Evolutionary conservation across 2,329 filamentous ascomycete species (phyloP), one percentile per base, ranked within the genome.

Genomic region (Ophioceras dolichostomum): DNA sequence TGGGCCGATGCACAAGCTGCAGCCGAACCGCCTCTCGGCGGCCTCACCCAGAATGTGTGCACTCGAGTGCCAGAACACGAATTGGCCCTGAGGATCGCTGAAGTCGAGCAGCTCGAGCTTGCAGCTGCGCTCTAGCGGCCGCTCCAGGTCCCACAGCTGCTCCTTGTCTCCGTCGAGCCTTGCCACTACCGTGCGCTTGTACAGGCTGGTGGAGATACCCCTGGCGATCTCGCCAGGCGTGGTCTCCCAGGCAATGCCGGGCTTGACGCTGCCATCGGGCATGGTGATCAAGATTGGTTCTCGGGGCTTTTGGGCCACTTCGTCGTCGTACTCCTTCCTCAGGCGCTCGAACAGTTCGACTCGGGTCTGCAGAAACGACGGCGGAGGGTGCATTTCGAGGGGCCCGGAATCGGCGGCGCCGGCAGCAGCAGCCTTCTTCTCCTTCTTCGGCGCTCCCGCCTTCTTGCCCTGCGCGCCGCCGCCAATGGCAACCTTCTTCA

Each of bases 31-130:
- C 53, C 83, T 75, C 62, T 98, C 91, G 35, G 82, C 83, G 42
- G 88, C 88, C 62, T 96, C 91, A 48, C 91, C 91, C n/a, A 98
- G 75, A 46, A 94, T 80, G 58, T 98, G 91, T 32, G 91, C 91
- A 51, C 82, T 89, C 16, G 86, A 94, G 61, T 96, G 91, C 89
- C 89, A 98, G 65, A 95, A 98, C 39, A 96, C 89, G 58, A 85
- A 85, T 65, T 91, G 88, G 51, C 86, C 89, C 62, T 83, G 54
- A 34, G 68, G 64, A 46, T 71, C 60, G 53, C 57, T 81, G 65
- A 96, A 98, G 45, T 83, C 79, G 45, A 96, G 70, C 38, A 95
- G 70, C 52, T 88, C 82, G 20, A 98, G 72, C 49, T 76, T 82
- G 65, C 85, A 91, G 65, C 79, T 85, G 61, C 76, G 78, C 68